phyloP scores from a whole-genome alignment of 148 eudicot genomes.

The Arctostaphylos glauca region DNA sequence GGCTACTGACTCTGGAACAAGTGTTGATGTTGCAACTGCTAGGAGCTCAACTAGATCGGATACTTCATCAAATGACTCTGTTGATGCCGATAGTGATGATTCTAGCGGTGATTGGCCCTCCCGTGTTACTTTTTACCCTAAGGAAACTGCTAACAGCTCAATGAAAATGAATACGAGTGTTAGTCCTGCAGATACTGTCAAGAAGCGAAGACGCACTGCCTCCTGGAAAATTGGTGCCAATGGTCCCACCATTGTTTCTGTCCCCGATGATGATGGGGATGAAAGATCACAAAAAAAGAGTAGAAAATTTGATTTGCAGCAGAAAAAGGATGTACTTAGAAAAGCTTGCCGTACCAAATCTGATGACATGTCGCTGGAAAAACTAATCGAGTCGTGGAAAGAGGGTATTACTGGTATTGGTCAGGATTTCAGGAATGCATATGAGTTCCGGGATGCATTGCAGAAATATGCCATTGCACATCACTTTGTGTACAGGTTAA shows the following conservation, averaged over 20 bases:
- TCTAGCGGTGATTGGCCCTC: slow-evolving; percentile 23
- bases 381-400: slow-evolving; percentile 42
- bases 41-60: slow-evolving; percentile 22
- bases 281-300: slow-evolving; percentile 23
- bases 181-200: slow-evolving; percentile 52
- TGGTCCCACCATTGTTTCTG: slow-evolving; percentile 34
- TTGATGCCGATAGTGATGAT: slow-evolving; percentile 25
- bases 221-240: slow-evolving; percentile 40
- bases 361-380: slow-evolving; percentile 38
- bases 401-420: slow-evolving; percentile 48
- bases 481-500: slow-evolving; percentile 45
- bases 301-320: slow-evolving; percentile 3
- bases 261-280: slow-evolving; percentile 25
- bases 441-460: slow-evolving; percentile 47
- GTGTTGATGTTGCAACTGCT: slow-evolving; percentile 7
- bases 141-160: slow-evolving; percentile 13
- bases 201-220: slow-evolving; percentile 54
- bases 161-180: slow-evolving; percentile 26
- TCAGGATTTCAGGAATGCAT: slow-evolving; percentile 45
- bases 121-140: slow-evolving; percentile 19
- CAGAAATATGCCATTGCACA: slow-evolving; percentile 52
- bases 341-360: slow-evolving; percentile 15
- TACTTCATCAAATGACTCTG: slow-evolving; percentile 19
- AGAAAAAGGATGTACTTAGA: slow-evolving; percentile 11
- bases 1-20: background rate